These are phyloP conservation scores for Pouteria campechiana DNA, from an alignment of 179 eudicot genomes.

Conservation along the genomic window DNA sequence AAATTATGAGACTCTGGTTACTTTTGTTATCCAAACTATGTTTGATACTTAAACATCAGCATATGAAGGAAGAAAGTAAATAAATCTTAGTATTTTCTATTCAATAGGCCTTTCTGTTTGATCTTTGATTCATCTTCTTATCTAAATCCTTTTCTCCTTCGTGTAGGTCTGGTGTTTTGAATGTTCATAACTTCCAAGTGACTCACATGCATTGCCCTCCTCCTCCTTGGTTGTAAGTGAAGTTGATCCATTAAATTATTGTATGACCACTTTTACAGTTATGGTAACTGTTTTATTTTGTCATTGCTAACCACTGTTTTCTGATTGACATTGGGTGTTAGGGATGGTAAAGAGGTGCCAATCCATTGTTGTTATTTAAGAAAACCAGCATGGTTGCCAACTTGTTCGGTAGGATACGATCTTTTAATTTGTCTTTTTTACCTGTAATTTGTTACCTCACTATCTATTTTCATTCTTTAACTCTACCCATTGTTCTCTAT, in stretches of 20 bases:
- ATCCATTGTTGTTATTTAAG: conserved; percentile 30
- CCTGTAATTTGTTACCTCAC: not conserved
- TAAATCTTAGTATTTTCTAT: too few species aligned
- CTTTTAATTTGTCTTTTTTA: not conserved
- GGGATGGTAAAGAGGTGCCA: conserved; percentile 32
- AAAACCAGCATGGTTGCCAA: conserved; percentile 74
- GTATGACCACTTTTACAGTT: too few species aligned
- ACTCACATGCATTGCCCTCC: conserved; percentile 99
- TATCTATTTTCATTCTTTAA: not conserved
- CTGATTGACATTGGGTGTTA: conserved; percentile 12
- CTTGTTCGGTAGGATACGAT: conserved; percentile 50
- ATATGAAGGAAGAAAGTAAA: too few species aligned
- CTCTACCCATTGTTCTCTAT: too few species aligned
- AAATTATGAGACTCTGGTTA: too few species aligned
- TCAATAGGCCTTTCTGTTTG: too few species aligned
- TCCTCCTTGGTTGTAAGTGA: conserved; percentile 93
- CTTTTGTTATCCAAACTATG: too few species aligned
- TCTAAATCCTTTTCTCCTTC: not conserved
- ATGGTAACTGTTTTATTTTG: too few species aligned
- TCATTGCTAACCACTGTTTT: not conserved
- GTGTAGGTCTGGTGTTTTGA: conserved; percentile 85
- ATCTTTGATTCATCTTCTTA: too few species aligned
- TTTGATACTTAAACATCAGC: too few species aligned
- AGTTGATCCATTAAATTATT: conserved; percentile 1
- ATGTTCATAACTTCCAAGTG: conserved; percentile 47